Conservation (phyloP, 1,284 basidiomycete genomes). For the Fomitiporia mediterranea region DNA sequence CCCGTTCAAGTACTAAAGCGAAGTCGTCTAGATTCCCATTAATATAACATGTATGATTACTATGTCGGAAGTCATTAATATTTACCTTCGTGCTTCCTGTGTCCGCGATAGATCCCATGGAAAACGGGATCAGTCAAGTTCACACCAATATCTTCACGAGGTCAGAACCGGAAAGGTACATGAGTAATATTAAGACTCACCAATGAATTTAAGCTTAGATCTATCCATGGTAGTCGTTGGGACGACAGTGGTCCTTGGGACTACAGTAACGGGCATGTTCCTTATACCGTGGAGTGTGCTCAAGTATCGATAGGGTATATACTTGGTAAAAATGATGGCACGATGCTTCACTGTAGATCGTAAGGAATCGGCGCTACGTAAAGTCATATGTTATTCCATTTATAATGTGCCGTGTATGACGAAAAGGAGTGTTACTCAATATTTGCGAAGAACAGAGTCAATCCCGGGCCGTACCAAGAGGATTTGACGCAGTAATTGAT, state of each 20-base stretch:
- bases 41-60: background rate
- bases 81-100: conserved; percentile 51
- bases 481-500: too few species aligned
- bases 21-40: conserved; percentile 62
- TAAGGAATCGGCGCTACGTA: background rate
- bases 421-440: too few species aligned
- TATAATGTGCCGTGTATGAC: too few species aligned
- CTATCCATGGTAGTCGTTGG: background rate
- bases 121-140: conserved; percentile 63
- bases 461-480: too few species aligned
- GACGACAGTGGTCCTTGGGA: background rate
- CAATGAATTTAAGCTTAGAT: conserved; percentile 7
- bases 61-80: too few species aligned
- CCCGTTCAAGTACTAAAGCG: conserved; percentile 54
- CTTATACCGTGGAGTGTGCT: background rate
- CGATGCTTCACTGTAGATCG: background rate
- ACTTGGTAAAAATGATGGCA: background rate
- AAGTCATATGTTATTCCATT: background rate
- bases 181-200: background rate
- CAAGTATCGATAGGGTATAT: background rate
- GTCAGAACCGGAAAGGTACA: background rate
- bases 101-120: conserved; percentile 49
- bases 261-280: conserved; percentile 5
- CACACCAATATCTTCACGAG: conserved; percentile 43
- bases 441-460: too few species aligned